Base-by-base conservation (phyloP, 192 early-diverging fungal genomes). In the Backusella australiensis region DNA sequence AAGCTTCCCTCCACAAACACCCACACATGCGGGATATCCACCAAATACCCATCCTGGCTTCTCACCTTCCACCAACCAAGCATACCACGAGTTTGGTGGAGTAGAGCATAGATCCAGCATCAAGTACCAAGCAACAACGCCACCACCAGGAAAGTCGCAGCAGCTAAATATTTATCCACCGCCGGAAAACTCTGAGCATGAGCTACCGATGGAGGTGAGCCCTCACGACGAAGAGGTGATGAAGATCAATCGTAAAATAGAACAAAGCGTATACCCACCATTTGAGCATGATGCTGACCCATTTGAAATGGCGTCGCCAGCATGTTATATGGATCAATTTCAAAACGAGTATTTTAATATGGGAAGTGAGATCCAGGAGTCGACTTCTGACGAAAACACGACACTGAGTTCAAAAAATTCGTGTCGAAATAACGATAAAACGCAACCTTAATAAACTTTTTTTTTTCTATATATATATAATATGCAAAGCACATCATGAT, bases 321-420 rank as follows among this genome's bases (percentile, higher is more conserved):
- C 8, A 0, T 26, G 56, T 14, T 63, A 63, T 63, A 11, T 29
- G 21, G 6, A 29, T 1, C 23, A 63, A 63, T 26, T 12, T 63
- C 19, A 19, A 19, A 49, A 49, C 6, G 23, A 29, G 2, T 63
- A 26, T 63, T 63, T 29, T 29, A n/a, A 21, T 8, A 14, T 11
- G 11, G 52, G 21, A 0, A 52, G 49, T 52, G 53, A 2, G 21
- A 23, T 26, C 8, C 53, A 56, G 23, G 56, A 63, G 3, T 63
- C 56, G 9, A 12, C 2, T 63, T 63, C 56, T 8, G 56, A 63
- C 9, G 56, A 63, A 63, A 63, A 63, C 21, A 63, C 56, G 2
- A 63, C 56, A 12, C 26, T 63, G 56, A 63, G 56, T 63, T 63
- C 56, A 56, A 56, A 56, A 56, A 23, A 56, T 56, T 56, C 53